phyloP scores from a whole-genome alignment of 2,329 filamentous ascomycete genomes.

The Verruconis gallopava region DNA sequence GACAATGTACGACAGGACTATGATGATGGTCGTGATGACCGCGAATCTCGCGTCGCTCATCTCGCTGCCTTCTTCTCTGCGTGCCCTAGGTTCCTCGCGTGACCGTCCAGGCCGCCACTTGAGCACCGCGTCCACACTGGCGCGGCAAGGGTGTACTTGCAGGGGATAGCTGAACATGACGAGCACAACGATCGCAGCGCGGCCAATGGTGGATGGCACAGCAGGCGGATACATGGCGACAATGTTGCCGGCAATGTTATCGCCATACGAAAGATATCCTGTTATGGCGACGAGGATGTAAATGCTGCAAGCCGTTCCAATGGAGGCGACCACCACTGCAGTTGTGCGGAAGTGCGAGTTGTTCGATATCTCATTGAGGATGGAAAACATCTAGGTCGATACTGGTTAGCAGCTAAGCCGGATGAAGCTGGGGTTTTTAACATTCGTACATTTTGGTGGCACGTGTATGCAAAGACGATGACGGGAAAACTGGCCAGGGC shows the following conservation, averaged over 20 bases:
- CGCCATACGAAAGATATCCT: slow-evolving; percentile 89
- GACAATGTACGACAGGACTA: slow-evolving; percentile 72
- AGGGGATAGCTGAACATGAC: slow-evolving; percentile 95
- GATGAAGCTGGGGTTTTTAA: not conserved
- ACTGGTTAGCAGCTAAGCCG: slow-evolving; percentile 10
- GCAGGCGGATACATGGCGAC: slow-evolving; percentile 77
- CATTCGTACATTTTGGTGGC: slow-evolving; percentile 76
- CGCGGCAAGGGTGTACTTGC: slow-evolving; percentile 89
- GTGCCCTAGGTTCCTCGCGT: slow-evolving; percentile 16
- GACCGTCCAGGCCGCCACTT: slow-evolving; percentile 60
- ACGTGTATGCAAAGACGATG: slow-evolving; percentile 98
- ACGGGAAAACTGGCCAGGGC: slow-evolving; percentile 81
- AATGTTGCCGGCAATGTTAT: slow-evolving; percentile 82
- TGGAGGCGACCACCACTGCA: slow-evolving; percentile 67
- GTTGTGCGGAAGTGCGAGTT: slow-evolving; percentile 69
- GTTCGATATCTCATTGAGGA: slow-evolving; percentile 85
- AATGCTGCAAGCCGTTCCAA: slow-evolving; percentile 73
- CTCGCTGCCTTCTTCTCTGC: slow-evolving; percentile 18
- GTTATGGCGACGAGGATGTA: slow-evolving; percentile 91
- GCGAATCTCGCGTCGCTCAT: slow-evolving; percentile 88
- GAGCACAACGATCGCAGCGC: slow-evolving; percentile 86
- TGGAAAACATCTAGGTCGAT: slow-evolving; percentile 80
- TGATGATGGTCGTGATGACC: slow-evolving; percentile 71
- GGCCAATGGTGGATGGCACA: slow-evolving; percentile 77
- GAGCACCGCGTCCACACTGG: slow-evolving; percentile 86